Evolutionary conservation across 164 flowering plant genomes (phyloP).

Genomic region (Paratinospora sagittata): DNA sequence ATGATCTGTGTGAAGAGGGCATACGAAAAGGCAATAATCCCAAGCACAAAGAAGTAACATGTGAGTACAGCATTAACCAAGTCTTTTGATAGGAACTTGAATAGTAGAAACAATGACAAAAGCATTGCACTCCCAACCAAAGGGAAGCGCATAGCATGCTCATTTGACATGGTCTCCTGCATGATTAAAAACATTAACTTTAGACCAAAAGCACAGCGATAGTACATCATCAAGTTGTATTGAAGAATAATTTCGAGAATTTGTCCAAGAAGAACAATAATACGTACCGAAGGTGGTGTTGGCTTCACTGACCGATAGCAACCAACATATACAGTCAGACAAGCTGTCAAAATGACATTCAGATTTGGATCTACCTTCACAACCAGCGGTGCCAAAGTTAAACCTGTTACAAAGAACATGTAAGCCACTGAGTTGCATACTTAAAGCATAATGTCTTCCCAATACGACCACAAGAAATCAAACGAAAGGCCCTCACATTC

Average conservation of each 20-base stretch:
- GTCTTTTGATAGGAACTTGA: conserved; percentile 92
- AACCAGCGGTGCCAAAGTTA: conserved; percentile 82
- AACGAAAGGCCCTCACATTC: not conserved
- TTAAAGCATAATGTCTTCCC: not conserved
- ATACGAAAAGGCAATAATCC: conserved; percentile 92
- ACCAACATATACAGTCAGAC: conserved; percentile 85
- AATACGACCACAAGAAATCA: not conserved
- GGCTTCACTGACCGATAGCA: conserved; percentile 94
- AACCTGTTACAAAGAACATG: conserved; percentile 45
- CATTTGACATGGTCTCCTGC: conserved; percentile 98
- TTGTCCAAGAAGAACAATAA: not conserved
- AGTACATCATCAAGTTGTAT: not conserved
- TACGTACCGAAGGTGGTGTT: conserved; percentile 90
- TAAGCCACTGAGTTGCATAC: too few species aligned
- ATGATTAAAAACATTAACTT: conserved; percentile 9
- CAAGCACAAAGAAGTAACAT: conserved; percentile 87
- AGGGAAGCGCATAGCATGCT: conserved; percentile 97
- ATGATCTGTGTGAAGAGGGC: conserved; percentile 29
- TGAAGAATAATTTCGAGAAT: not conserved
- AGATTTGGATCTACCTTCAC: conserved; percentile 83
- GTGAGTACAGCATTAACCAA: conserved; percentile 96
- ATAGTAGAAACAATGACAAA: conserved; percentile 79
- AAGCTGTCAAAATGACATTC: conserved; percentile 91
- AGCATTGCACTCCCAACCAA: conserved; percentile 97
- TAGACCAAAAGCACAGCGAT: not conserved